Evolutionary conservation across 2,329 filamentous ascomycete species (phyloP), one percentile per base, ranked within the genome.

Genomic region (Hymenotorrendiella dingleyae): DNA sequence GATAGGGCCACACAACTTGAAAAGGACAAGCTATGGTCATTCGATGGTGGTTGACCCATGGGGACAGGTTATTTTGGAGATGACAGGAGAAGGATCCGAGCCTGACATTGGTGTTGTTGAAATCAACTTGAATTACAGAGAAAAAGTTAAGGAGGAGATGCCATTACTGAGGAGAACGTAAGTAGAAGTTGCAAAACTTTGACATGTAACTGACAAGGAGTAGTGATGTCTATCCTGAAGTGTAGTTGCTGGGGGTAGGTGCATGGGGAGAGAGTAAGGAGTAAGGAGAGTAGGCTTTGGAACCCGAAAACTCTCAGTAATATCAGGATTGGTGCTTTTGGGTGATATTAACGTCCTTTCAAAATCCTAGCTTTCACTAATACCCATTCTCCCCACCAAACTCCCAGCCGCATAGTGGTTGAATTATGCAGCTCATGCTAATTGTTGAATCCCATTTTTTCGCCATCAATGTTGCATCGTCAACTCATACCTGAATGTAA

Each of bases 31-130:
- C 64, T 95, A 93, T 65, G 91, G 91, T 0, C 83, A 87, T 61
- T 86, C 84, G 54, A 79, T 94, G 68, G 84, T 94, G 35, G 73
- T 96, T 20, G 83, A 86, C 61, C 90, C 91, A 0, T 95, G 89
- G 88, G 91, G 91, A 0, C 73, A 77, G 43, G 74, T 96, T 1
- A 60, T 87, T 29, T 73, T 82, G 3, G 73, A 83, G 57, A 71
- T 82, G 58, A 72, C 72, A 29, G 81, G 79, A 1, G 68, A 59
- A 27, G 56, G 53, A 1, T 36, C 48, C 16, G 67, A 71, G 41
- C 65, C 71, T 6, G 64, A 70, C 37, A 67, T 75, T 49, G 66
- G 65, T 3, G 60, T 67, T 26, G 71, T 73, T 2, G 72, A 80
- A 52, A 68, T 81, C 45, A 73, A 81, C 62, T 54, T 77, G 7